These are phyloP conservation scores for Lyophyllum shimeji DNA, from an alignment of 768 basidiomycete species.

Conservation along the genomic window DNA sequence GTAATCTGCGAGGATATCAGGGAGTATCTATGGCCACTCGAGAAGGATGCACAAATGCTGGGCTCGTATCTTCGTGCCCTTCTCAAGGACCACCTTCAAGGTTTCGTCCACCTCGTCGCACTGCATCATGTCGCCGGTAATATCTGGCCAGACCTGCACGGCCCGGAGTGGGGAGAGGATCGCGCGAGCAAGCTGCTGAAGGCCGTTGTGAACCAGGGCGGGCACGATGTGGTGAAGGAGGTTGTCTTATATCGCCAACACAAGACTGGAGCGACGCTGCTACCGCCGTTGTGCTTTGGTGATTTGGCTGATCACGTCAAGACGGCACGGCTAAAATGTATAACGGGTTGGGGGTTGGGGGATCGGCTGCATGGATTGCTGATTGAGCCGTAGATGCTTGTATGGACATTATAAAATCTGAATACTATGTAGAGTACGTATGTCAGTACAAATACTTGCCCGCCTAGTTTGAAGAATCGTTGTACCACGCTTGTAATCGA, in stretches of 20 bases:
- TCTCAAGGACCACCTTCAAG: constrained; percentile 41
- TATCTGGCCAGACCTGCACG: constrained; percentile 67
- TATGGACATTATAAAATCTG: too few species aligned
- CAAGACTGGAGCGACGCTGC: constrained; percentile 2
- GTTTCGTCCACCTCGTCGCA: constrained; percentile 66
- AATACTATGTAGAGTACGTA: background rate
- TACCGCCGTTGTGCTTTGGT: constrained; percentile 17
- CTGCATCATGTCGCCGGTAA: constrained; percentile 77
- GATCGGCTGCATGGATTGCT: constrained; percentile 15
- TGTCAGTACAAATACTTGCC: background rate
- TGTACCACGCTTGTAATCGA: constrained; percentile 17
- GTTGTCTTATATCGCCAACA: constrained; percentile 51
- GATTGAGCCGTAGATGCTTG: constrained; percentile 1
- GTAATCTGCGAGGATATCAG: constrained; percentile 53
- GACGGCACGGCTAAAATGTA: constrained; percentile 10
- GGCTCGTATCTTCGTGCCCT: constrained; percentile 64
- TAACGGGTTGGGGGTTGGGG: constrained; percentile 13
- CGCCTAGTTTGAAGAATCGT: background rate
- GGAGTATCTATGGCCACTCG: constrained; percentile 73
- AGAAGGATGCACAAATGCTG: constrained; percentile 60
- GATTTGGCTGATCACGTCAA: background rate
- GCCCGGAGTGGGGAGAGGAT: constrained; percentile 27
- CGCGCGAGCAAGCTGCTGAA: constrained; percentile 47
- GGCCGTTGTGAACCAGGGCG: constrained; percentile 52
- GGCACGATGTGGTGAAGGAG: constrained; percentile 44